Evolutionary conservation across 495 filamentous ascomycete genomes (phyloP), one percentile per base, ranked within the genome.

Genomic region (Annulohypoxylon nitens): DNA sequence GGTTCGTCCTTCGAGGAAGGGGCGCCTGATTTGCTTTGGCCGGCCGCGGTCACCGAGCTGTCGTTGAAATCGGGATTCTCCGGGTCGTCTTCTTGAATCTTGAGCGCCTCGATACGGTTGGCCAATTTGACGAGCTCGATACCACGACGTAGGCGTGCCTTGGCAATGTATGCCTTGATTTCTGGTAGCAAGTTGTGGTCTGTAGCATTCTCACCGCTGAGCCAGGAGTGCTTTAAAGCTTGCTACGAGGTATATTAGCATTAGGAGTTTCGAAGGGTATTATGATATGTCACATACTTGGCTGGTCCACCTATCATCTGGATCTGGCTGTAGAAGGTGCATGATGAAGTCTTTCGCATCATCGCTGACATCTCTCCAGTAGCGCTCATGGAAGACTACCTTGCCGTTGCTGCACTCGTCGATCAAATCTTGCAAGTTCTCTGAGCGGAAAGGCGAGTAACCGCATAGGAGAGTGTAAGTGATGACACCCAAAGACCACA

Each of bases 381-480:
- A 99, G 34, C 96, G 91, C 77, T 97, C 94, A 80, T 99, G 96
- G 89, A 98, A 99, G 37, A 98, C 90, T 65, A 98, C 93, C 51
- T 90, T 89, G n/a, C 92, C 94, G 67, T 85, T 88, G 69, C 90
- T 92, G 82, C 94, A 98, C 82, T 99, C 96, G 67, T 98, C 94
- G 76, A 99, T 97, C 71, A 99, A 86, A 76, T 98, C 96, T 64
- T 91, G 88, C 33, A 99, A 83, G 75, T 92, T 97, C 81, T 99
- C 96, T 70, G 93, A 93, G 63, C 96, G 91, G 90, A 98, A 99
- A 33, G 96, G 96, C 10, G 95, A 97, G 82, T 99, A 99, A 58
- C 96, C 96, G 82, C 96, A 99, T 45, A 99, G 93, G n/a, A 99
- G 88, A 14, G 97, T 98, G 83, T 99, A 99, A 33, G 97, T 98